Evolutionary conservation across 192 early-diverging fungal genomes (phyloP).

Genomic region (Coemansia sp.): DNA sequence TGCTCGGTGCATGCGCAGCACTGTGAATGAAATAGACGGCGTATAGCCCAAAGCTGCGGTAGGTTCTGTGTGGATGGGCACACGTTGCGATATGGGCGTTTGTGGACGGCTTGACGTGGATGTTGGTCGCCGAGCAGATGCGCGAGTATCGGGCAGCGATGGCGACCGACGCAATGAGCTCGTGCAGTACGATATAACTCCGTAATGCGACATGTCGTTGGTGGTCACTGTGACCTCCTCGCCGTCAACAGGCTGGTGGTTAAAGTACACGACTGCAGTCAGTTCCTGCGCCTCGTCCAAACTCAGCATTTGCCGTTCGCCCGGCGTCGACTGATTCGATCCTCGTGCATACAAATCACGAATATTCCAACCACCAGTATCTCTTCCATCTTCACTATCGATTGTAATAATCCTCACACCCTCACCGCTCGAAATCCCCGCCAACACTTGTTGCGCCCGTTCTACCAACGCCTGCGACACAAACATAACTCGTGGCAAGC

Average conservation of each 20-base stretch:
- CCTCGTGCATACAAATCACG: slow-evolving; percentile 11
- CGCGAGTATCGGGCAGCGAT: slow-evolving; percentile 8
- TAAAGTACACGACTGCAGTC: slow-evolving; percentile 22
- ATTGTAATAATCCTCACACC: slow-evolving; percentile 11
- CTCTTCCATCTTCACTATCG: slow-evolving; percentile 3
- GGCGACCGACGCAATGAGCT: slow-evolving; percentile 21
- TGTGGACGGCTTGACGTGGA: slow-evolving; percentile 1
- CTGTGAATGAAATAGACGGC: slow-evolving; percentile 17
- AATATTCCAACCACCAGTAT: background rate
- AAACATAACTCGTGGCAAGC: slow-evolving; percentile 18
- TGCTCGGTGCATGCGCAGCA: slow-evolving; percentile 35
- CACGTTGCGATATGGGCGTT: background rate
- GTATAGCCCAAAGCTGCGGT: background rate
- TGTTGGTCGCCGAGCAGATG: background rate
- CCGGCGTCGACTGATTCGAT: background rate
- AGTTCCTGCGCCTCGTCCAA: slow-evolving; percentile 20
- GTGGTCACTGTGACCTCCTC: background rate
- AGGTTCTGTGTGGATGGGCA: background rate
- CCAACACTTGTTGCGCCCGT: slow-evolving; percentile 7
- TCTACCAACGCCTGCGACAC: slow-evolving; percentile 11
- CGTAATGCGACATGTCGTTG: slow-evolving; percentile 17
- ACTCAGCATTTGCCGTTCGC: slow-evolving; percentile 7
- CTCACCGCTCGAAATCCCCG: background rate
- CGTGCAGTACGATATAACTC: slow-evolving; percentile 17
- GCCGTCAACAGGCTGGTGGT: background rate